Percentiles rank a stretch among this genome's conserved stretches.
These are phyloP conservation scores for Venturia nashicola DNA, from an alignment of 2,329 filamentous ascomycete genomes.

Conservation along the genomic window DNA sequence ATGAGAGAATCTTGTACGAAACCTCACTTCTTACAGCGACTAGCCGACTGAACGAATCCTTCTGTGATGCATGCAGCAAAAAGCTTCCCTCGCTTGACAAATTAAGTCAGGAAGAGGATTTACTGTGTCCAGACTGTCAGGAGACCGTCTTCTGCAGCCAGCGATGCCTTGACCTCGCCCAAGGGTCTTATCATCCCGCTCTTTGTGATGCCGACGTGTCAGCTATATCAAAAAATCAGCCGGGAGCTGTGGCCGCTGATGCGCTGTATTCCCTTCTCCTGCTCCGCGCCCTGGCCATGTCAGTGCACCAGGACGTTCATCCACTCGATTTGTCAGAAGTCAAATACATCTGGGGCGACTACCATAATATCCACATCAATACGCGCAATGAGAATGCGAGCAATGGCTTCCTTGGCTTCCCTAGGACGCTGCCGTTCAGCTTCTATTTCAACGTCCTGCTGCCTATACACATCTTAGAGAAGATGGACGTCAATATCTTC, in stretches of 20 bases:
- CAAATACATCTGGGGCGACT: conserved; percentile 56
- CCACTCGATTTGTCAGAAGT: conserved; percentile 48
- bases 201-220: conserved; percentile 44
- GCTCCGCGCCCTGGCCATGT: conserved; percentile 46
- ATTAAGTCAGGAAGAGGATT: conserved; percentile 14
- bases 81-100: conserved; percentile 41
- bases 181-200: conserved; percentile 44
- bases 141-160: conserved; percentile 49
- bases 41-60: conserved; percentile 71
- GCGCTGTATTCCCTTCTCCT: conserved; percentile 48
- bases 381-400: not conserved
- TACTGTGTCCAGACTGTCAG: conserved; percentile 42
- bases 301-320: conserved; percentile 45
- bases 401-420: conserved; percentile 11
- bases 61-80: conserved; percentile 81
- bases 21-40: conserved; percentile 81
- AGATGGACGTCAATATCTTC: conserved; percentile 74
- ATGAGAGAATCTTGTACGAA: conserved; percentile 67
- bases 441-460: conserved; percentile 64
- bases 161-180: conserved; percentile 43
- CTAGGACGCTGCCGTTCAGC: conserved; percentile 56
- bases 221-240: conserved; percentile 45
- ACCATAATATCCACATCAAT: conserved; percentile 19
- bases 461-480: conserved; percentile 67
- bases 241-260: conserved; percentile 45